These are phyloP conservation scores for Mycena haematopus DNA, from an alignment of 768 basidiomycete genomes.

Conservation along the genomic window DNA sequence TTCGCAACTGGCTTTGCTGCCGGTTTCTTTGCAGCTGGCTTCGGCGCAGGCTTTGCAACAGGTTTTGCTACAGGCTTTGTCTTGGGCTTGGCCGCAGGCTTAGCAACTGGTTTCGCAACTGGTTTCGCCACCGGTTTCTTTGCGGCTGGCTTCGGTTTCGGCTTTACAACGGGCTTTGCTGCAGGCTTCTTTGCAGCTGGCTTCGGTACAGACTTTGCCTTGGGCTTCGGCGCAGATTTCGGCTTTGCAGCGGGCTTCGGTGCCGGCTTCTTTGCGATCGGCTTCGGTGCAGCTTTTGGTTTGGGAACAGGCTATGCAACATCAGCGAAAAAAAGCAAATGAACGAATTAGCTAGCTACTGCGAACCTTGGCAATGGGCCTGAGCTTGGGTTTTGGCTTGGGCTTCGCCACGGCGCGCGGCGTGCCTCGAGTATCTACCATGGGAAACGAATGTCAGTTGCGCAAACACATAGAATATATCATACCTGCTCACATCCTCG, in stretches of 20 bases:
- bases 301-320: too few species aligned
- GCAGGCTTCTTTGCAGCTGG: background rate
- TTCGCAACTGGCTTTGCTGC: too few species aligned
- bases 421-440: background rate
- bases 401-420: background rate
- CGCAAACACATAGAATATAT: background rate
- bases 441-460: background rate
- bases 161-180: background rate
- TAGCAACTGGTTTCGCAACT: too few species aligned
- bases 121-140: too few species aligned
- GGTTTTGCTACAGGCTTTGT: too few species aligned
- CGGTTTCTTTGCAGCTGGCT: too few species aligned
- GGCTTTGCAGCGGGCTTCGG: background rate
- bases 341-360: accelerated
- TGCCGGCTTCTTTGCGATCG: background rate
- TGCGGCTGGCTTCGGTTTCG: background rate
- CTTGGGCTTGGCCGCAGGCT: too few species aligned
- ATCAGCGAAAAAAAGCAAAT: too few species aligned
- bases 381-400: too few species aligned
- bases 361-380: background rate
- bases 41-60: too few species aligned
- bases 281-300: too few species aligned
- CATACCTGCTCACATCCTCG: background rate
- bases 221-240: background rate
- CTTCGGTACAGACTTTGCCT: background rate